Conservation (phyloP, 75 land plant species). For the Chamaecyparis obtusa region DNA sequence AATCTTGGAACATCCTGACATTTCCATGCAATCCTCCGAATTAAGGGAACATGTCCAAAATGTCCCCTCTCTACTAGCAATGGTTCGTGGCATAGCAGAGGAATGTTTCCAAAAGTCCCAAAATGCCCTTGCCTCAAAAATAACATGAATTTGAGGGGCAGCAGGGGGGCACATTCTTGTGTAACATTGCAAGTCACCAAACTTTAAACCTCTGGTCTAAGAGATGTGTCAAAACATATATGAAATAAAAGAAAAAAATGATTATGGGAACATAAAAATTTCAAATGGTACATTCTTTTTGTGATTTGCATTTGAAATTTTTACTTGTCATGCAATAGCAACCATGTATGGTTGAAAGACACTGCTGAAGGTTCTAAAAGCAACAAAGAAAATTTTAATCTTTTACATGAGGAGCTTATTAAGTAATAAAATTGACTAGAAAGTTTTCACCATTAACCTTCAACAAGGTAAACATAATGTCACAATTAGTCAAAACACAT, state of each 20-base stretch:
- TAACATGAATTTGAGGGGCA: too few relatives aligned
- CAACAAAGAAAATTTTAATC: background rate
- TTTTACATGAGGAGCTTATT: background rate
- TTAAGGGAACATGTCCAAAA: too few relatives aligned
- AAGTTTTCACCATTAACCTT: background rate
- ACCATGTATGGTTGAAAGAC: background rate
- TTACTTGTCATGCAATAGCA: background rate
- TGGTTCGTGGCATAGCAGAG: too few relatives aligned
- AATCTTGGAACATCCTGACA: too few relatives aligned
- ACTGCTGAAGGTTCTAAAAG: background rate
- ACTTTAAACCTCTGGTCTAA: background rate
- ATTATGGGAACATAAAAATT: background rate
- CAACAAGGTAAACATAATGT: background rate
- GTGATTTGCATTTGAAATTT: background rate
- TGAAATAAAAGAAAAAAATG: background rate
- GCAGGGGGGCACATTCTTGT: too few relatives aligned
- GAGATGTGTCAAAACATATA: background rate
- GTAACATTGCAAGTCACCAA: background rate
- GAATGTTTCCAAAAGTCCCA: too few relatives aligned
- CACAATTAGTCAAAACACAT: background rate
- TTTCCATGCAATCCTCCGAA: too few relatives aligned
- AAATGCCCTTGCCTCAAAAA: too few relatives aligned
- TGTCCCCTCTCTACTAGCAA: too few relatives aligned
- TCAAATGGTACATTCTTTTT: background rate
- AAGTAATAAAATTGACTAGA: background rate